Evolutionary conservation across 257 asterid genomes (phyloP).

Genomic region (Solanum etuberosum): DNA sequence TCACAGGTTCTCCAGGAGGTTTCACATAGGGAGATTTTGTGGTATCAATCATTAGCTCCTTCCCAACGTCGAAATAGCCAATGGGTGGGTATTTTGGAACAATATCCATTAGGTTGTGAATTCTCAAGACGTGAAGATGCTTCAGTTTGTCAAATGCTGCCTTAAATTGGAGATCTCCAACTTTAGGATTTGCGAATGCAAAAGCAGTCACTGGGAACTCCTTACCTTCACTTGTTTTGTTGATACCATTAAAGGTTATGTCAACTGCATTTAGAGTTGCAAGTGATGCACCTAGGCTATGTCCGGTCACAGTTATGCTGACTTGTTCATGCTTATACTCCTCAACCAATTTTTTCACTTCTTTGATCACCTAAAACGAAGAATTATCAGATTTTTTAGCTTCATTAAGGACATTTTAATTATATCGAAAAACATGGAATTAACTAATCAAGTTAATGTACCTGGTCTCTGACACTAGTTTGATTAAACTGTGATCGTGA

Average conservation of each 20-base stretch:
- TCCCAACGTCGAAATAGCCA: conserved; percentile 50
- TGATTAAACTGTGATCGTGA: neutral
- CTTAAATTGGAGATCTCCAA: conserved; percentile 8
- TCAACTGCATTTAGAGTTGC: neutral
- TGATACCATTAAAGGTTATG: neutral
- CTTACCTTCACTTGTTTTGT: conserved; percentile 25
- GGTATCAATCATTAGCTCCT: conserved; percentile 23
- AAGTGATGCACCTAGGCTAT: neutral
- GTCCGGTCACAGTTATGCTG: neutral
- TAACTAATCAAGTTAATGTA: neutral
- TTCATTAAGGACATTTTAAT: neutral
- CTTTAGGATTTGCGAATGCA: conserved; percentile 24
- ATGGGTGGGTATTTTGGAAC: neutral
- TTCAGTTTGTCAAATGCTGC: conserved; percentile 3
- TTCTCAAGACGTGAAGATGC: conserved; percentile 21
- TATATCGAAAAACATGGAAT: neutral
- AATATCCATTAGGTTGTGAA: conserved; percentile 16
- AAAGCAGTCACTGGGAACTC: conserved; percentile 54
- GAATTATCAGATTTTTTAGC: neutral
- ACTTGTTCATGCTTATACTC: neutral
- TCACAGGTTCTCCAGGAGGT: conserved; percentile 24
- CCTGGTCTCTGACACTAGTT: neutral
- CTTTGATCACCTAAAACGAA: conserved; percentile 26
- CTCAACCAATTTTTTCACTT: neutral
- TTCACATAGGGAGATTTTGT: conserved; percentile 22